Percentiles rank a stretch among this genome's conserved stretches.
Conservation (phyloP, 306 rosid species). For the Rosa chinensis region DNA sequence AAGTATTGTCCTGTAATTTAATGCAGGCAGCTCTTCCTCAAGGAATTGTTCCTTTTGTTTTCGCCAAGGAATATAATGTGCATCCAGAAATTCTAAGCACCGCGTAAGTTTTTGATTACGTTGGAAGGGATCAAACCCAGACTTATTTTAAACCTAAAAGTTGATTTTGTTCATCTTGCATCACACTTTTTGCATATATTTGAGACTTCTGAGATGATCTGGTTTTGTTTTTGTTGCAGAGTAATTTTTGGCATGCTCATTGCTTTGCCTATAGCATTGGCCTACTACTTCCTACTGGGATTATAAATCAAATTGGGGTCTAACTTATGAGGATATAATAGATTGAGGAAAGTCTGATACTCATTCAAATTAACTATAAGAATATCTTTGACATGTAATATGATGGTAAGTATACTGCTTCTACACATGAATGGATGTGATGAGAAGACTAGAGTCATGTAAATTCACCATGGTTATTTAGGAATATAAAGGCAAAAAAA, state of each 20-base stretch:
- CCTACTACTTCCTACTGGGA: slow-evolving; percentile 69
- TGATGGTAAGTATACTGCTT: neutral
- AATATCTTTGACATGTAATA: slow-evolving; percentile 14
- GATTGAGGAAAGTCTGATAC: neutral
- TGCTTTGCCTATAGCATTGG: slow-evolving; percentile 80
- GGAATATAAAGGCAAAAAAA: neutral
- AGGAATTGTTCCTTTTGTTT: slow-evolving; percentile 96
- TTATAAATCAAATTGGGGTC: slow-evolving; percentile 36
- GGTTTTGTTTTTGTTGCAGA: slow-evolving; percentile 52
- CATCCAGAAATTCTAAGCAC: slow-evolving; percentile 83
- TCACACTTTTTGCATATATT: neutral
- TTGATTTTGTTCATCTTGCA: slow-evolving; percentile 14
- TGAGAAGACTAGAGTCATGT: slow-evolving; percentile 19
- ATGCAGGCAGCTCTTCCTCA: slow-evolving; percentile 70
- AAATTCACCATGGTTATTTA: neutral
- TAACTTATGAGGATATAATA: slow-evolving; percentile 3
- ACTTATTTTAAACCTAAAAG: neutral
- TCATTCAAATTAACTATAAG: slow-evolving; percentile 23
- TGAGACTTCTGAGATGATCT: slow-evolving; percentile 24
- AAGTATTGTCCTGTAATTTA: neutral
- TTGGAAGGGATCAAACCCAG: neutral
- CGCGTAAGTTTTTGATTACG: slow-evolving; percentile 42
- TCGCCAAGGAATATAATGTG: slow-evolving; percentile 83
- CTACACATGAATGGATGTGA: slow-evolving; percentile 8
- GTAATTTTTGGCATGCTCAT: slow-evolving; percentile 84